Base-by-base conservation (phyloP, 1,139 yeast genomes). In the Debaryomyces subglobosus region DNA sequence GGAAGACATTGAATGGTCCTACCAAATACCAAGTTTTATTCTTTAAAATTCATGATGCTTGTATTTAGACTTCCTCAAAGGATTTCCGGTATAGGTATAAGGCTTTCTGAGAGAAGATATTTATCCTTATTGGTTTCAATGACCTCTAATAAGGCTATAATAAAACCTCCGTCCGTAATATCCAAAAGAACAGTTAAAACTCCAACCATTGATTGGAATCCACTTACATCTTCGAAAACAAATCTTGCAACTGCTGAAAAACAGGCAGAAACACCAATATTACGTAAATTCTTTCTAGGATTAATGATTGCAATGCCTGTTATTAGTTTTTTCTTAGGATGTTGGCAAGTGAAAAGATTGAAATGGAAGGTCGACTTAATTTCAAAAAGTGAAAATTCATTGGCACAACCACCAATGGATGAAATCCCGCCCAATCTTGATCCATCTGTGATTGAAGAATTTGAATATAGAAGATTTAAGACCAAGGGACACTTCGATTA, bases 301-400 rank as follows among this genome's bases (percentile, higher is more conserved):
- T 65, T 86, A 24, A 74, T 87, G 79, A 68, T 89, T 39, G 82
- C 94, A 21, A 94, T 96, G 88, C 99, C 99, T 0, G 77, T 91
- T 0, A 77, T 91, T 1, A 82, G 96, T 8, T 89, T 94, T 63
- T 86, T 84, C 33, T 72, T 94, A 44, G 99, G 99, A 2, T 82
- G 95, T 49, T 94, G 99, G 99, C 99, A 94, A 69, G 85, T 89
- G 37, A 74, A 82, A 58, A 76, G 99, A 54, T 71, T 94, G 48
- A 74, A 82, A 51, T 94, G 99, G 99, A 95, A 95, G 65, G 85
- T 84, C n/a, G 81, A 84, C 48, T 74, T 94, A 53, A 88, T 95
- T 53, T 85, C 96, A 5, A 78, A 80, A 40, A 85, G 95, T 61
- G 97, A 94, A 64, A 89, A 89, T 57, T 74, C 91, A 53, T 72